Percentiles rank a stretch among this genome's conserved stretches.
Evolutionary conservation across 768 basidiomycete genomes (phyloP).

Genomic region (Boletus pseudopeckii): DNA sequence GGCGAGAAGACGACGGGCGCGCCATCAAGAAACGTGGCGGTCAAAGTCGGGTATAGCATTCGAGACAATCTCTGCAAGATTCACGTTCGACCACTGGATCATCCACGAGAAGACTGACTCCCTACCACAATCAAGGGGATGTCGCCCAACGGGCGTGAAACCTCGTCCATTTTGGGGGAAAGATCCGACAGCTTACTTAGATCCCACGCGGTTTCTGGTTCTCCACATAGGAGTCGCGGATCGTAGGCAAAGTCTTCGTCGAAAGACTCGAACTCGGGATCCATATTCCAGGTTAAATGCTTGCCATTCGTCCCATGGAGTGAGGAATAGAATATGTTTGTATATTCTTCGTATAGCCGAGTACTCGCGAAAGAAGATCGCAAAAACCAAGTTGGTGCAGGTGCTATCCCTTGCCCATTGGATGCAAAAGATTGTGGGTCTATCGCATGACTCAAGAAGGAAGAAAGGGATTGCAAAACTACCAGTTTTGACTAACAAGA

Average conservation of each 20-base stretch:
- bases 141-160: conserved; percentile 15
- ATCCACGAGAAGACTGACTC: conserved; percentile 9
- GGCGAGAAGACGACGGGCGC: conserved; percentile 82
- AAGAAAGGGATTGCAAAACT: conserved; percentile 68
- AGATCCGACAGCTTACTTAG: conserved; percentile 32
- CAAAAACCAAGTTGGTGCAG: conserved; percentile 62
- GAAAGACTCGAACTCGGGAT: conserved; percentile 22
- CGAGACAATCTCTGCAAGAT: conserved; percentile 58
- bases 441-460: conserved; percentile 56
- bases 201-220: conserved; percentile 29
- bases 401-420: conserved; percentile 11
- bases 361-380: conserved; percentile 51
- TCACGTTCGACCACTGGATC: conserved; percentile 13
- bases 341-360: conserved; percentile 54
- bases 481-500: conserved; percentile 66
- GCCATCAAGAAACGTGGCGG: conserved; percentile 84
- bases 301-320: conserved; percentile 9
- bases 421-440: conserved; percentile 17
- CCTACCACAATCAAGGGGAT: conserved; percentile 27
- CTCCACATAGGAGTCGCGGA: conserved; percentile 13
- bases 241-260: conserved; percentile 32
- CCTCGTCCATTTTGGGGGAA: conserved; percentile 14
- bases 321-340: conserved; percentile 39
- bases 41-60: conserved; percentile 72
- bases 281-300: conserved; percentile 26